phyloP scores from a whole-genome alignment of 768 basidiomycete species.

The Tylopilus sp. region DNA sequence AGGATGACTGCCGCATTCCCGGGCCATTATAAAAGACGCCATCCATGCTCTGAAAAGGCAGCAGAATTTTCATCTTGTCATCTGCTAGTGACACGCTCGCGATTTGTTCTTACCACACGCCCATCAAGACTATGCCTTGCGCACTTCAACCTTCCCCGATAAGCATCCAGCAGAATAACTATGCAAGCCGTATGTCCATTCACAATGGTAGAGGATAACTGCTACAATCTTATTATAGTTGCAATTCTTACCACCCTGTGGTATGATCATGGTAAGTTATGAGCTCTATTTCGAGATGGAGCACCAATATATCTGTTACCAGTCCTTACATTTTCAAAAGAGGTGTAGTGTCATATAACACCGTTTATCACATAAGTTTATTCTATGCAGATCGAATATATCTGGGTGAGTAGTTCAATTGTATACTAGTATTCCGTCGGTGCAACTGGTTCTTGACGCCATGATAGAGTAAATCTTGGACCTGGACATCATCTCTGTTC shows the following conservation, averaged over 20 bases:
- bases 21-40: too few species aligned
- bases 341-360: not conserved
- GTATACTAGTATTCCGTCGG: not conserved
- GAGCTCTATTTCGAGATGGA: not conserved
- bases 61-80: too few species aligned
- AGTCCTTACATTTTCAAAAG: not conserved
- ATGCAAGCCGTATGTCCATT: not conserved
- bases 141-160: not conserved
- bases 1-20: too few species aligned
- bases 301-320: not conserved
- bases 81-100: too few species aligned
- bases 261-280: not conserved
- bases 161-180: not conserved
- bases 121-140: not conserved
- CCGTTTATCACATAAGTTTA: too few species aligned
- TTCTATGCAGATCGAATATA: not conserved
- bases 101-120: not conserved
- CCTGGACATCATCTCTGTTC: not conserved
- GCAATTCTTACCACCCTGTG: not conserved
- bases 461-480: not conserved
- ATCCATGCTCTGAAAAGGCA: too few species aligned
- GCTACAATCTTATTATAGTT: not conserved
- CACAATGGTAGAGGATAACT: not conserved
- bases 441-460: not conserved
- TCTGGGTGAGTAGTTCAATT: not conserved